Percentiles rank a stretch among this genome's conserved stretches.
Conservation (phyloP, 495 filamentous ascomycete genomes). For the Cercophora sp. region DNA sequence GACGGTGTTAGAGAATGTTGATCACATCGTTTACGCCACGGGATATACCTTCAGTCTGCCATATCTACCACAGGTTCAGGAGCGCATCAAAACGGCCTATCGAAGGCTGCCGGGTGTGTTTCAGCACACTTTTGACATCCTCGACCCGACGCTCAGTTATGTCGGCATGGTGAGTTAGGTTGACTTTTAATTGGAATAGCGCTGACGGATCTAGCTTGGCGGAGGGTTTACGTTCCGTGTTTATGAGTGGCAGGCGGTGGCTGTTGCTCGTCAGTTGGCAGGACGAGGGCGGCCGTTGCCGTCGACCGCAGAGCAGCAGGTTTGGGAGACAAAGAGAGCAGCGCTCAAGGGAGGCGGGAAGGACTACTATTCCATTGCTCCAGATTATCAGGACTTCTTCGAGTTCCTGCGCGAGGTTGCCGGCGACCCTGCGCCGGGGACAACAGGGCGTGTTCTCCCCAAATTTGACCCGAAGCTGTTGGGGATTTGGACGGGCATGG, state of each 20-base stretch:
- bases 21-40: slow-evolving; percentile 56
- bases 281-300: slow-evolving; percentile 38
- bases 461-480: slow-evolving; percentile 38
- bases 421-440: slow-evolving; percentile 31
- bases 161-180: slow-evolving; percentile 31
- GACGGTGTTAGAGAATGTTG: slow-evolving; percentile 43
- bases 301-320: slow-evolving; percentile 28
- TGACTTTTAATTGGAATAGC: slow-evolving; percentile 3
- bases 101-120: slow-evolving; percentile 52
- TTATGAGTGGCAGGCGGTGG: slow-evolving; percentile 60
- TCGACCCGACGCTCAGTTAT: slow-evolving; percentile 39
- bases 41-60: slow-evolving; percentile 57
- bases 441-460: slow-evolving; percentile 33
- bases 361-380: slow-evolving; percentile 34
- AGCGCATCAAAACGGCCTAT: slow-evolving; percentile 42
- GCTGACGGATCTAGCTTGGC: slow-evolving; percentile 32
- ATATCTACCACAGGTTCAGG: slow-evolving; percentile 47
- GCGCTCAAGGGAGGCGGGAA: slow-evolving; percentile 29
- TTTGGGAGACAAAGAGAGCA: slow-evolving; percentile 38
- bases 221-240: slow-evolving; percentile 57
- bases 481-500: slow-evolving; percentile 35
- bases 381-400: slow-evolving; percentile 30
- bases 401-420: slow-evolving; percentile 30
- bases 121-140: slow-evolving; percentile 53
- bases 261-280: slow-evolving; percentile 51